phyloP scores from a whole-genome alignment of 208 protist genomes.

The Acanthamoeba royreba region DNA sequence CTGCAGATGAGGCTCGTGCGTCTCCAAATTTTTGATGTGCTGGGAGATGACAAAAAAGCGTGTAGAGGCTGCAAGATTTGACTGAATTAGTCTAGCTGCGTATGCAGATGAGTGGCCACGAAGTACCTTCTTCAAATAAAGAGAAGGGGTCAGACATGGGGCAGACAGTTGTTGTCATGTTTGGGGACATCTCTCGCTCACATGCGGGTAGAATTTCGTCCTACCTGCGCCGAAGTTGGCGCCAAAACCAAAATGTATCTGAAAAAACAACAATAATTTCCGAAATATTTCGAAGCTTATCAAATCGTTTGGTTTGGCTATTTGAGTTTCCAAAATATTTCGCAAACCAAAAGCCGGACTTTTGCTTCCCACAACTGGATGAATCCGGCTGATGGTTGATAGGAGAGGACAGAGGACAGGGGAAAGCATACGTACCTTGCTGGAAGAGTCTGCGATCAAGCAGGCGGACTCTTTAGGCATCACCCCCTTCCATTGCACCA shows the following conservation, averaged over 20 bases:
- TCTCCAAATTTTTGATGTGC: not conserved
- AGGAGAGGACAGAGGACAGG: rapidly evolving
- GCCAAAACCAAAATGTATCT: too few relatives aligned
- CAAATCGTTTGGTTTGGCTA: too few relatives aligned
- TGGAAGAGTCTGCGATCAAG: slow-evolving; percentile 38
- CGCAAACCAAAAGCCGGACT: not conserved
- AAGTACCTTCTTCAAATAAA: too few relatives aligned
- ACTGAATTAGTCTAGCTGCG: not conserved
- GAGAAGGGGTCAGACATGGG: too few relatives aligned
- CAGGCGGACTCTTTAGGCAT: not conserved
- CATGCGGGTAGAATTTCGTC: too few relatives aligned
- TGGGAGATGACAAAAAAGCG: not conserved
- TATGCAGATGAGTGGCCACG: not conserved
- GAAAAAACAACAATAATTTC: too few relatives aligned
- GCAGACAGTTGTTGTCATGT: too few relatives aligned
- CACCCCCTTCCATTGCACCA: slow-evolving; percentile 43
- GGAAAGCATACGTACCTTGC: slow-evolving; percentile 40
- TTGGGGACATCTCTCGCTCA: too few relatives aligned
- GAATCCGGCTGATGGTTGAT: not conserved
- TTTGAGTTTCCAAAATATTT: too few relatives aligned
- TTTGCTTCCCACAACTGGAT: not conserved
- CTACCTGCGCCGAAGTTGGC: too few relatives aligned
- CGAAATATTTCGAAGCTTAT: too few relatives aligned
- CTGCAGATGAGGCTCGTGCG: not conserved
- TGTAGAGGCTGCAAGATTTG: not conserved